phyloP scores from a whole-genome alignment of 352 stramenopile genomes.

The Phytophthora sansomeana region DNA sequence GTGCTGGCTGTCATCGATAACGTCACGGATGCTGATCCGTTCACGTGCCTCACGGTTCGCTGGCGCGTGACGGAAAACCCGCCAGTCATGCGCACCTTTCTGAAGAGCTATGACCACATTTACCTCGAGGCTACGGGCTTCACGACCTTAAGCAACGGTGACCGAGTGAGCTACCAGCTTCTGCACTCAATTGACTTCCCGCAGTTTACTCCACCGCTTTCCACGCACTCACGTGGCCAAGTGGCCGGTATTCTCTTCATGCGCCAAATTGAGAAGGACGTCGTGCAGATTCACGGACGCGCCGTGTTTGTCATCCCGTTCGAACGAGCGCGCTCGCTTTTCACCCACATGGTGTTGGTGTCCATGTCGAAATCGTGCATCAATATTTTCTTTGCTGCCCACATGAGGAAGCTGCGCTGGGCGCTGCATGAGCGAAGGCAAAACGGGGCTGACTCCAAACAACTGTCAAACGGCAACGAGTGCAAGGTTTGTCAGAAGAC shows the following conservation, averaged over 20 bases:
- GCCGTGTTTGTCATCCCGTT: conserved; percentile 36
- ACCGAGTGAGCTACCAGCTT: conserved; percentile 41
- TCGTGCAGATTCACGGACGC: conserved; percentile 31
- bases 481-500: conserved; percentile 44
- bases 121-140: conserved; percentile 49
- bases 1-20: conserved; percentile 41
- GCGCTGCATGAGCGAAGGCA: conserved; percentile 30
- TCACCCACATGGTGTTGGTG: conserved; percentile 38
- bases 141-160: conserved; percentile 25
- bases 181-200: conserved; percentile 45
- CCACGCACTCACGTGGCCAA: conserved; percentile 30
- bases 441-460: conserved; percentile 4
- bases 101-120: conserved; percentile 48
- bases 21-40: conserved; percentile 32
- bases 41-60: conserved; percentile 29
- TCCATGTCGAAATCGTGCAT: conserved; percentile 42
- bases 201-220: conserved; percentile 28
- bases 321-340: conserved; percentile 29
- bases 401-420: conserved; percentile 49
- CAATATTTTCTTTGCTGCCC: conserved; percentile 40
- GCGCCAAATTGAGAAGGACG: conserved; percentile 29
- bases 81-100: conserved; percentile 34
- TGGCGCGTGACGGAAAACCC: conserved; percentile 40
- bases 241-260: conserved; percentile 33
- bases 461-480: conserved; percentile 12